Evolutionary conservation across 495 filamentous ascomycete genomes (phyloP).

Genomic region (Xylaria flabelliformis): DNA sequence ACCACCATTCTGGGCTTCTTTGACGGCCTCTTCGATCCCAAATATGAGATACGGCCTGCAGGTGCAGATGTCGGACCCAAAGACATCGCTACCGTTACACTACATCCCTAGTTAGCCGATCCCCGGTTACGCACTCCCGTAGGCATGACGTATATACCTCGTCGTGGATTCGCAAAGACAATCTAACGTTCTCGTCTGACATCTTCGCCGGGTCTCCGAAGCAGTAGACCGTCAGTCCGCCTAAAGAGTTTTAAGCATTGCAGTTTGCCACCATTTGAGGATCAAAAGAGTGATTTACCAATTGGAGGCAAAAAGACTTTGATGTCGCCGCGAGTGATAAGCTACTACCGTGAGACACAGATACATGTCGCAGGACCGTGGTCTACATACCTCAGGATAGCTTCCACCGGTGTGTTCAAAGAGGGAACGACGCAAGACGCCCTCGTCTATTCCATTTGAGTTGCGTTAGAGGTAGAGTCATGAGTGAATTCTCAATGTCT

Average conservation of each 20-base stretch:
- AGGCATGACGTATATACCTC: conserved; percentile 58
- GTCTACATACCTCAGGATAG: conserved; percentile 70
- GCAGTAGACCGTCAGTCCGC: conserved; percentile 94
- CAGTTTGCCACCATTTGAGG: conserved; percentile 13
- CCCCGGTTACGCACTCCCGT: conserved; percentile 14
- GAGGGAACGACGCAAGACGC: conserved; percentile 78
- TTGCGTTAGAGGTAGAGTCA: background rate
- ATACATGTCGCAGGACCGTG: conserved; percentile 28
- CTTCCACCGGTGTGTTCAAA: conserved; percentile 96
- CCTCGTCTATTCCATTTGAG: conserved; percentile 67
- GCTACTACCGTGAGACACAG: conserved; percentile 46
- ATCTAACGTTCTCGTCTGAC: conserved; percentile 80
- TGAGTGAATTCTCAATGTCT: background rate
- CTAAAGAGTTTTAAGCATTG: conserved; percentile 53
- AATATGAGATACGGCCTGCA: conserved; percentile 97
- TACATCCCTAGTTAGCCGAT: conserved; percentile 43
- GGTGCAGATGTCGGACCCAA: conserved; percentile 98
- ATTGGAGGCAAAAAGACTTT: conserved; percentile 97
- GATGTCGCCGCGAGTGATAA: conserved; percentile 92
- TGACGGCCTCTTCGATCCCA: conserved; percentile 95
- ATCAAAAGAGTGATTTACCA: conserved; percentile 45
- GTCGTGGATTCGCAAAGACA: conserved; percentile 93
- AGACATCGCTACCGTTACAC: conserved; percentile 97
- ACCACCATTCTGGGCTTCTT: conserved; percentile 92
- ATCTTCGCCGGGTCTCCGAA: conserved; percentile 95